Evolutionary conservation across 2,329 filamentous ascomycete species (phyloP).

Genomic region (Torrubiellomyces zombiae): DNA sequence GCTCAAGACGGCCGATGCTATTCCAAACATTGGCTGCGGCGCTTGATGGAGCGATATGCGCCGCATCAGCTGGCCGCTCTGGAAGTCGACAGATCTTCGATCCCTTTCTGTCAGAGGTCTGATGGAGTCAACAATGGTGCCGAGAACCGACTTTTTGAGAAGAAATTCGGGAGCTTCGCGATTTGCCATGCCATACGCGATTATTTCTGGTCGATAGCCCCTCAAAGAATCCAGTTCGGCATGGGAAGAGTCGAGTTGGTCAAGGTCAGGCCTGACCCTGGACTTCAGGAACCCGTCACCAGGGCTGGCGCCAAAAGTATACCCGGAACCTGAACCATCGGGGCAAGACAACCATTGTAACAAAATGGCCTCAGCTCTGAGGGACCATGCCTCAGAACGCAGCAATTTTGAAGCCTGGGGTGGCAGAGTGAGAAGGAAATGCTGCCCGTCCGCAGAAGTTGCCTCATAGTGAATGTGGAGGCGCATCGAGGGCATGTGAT

Average conservation of each 20-base stretch:
- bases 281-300: too few relatives aligned
- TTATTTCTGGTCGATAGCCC: too few relatives aligned
- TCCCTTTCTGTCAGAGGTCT: slow-evolving; percentile 17
- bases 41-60: slow-evolving; percentile 26
- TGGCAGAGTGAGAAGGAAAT: slow-evolving; percentile 25
- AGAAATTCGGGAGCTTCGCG: too few relatives aligned
- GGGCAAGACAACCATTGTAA: slow-evolving; percentile 24
- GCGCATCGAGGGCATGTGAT: slow-evolving; percentile 17
- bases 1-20: slow-evolving; percentile 10
- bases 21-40: slow-evolving; percentile 31
- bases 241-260: too few relatives aligned
- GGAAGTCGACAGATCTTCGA: slow-evolving; percentile 23
- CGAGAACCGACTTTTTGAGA: slow-evolving; percentile 21
- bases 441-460: slow-evolving; percentile 22
- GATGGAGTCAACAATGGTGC: slow-evolving; percentile 20
- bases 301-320: too few relatives aligned
- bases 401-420: slow-evolving; percentile 26
- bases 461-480: slow-evolving; percentile 26
- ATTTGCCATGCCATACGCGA: too few relatives aligned
- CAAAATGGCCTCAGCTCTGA: slow-evolving; percentile 26
- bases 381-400: slow-evolving; percentile 27
- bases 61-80: slow-evolving; percentile 28
- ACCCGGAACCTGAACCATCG: too few relatives aligned
- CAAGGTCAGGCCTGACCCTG: too few relatives aligned
- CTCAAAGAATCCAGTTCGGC: too few relatives aligned